These are phyloP conservation scores for Pseudogymnoascus destructans DNA, from an alignment of 2,329 filamentous ascomycete genomes.

Conservation along the genomic window DNA sequence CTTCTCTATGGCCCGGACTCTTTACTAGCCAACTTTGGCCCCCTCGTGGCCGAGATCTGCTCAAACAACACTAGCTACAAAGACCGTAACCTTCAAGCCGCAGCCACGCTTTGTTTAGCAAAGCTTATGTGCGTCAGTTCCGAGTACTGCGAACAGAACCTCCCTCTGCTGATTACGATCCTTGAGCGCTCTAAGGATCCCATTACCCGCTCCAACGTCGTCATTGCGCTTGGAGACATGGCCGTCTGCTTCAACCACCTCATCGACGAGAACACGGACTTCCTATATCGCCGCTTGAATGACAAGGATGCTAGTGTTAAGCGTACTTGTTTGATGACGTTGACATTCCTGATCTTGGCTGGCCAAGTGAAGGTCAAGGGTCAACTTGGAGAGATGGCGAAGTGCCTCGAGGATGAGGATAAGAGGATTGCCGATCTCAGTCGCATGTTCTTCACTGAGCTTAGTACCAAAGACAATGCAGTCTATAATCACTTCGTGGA, in stretches of 20 bases:
- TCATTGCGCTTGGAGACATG: conserved; percentile 96
- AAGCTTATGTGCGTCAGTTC: conserved; percentile 98
- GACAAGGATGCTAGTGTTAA: conserved; percentile 85
- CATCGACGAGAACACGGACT: conserved; percentile 98
- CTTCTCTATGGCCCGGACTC: conserved; percentile 72
- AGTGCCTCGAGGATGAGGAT: conserved; percentile 94
- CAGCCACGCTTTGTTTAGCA: conserved; percentile 84
- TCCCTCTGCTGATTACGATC: conserved; percentile 91
- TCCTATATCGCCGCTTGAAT: conserved; percentile 84
- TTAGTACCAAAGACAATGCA: conserved; percentile 95
- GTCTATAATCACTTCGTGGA: conserved; percentile 99
- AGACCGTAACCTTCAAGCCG: conserved; percentile 80
- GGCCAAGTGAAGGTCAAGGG: conserved; percentile 99
- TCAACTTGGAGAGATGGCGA: conserved; percentile 96
- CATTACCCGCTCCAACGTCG: conserved; percentile 87
- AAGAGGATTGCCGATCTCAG: conserved; percentile 87
- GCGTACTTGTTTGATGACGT: conserved; percentile 93
- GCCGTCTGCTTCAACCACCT: conserved; percentile 98
- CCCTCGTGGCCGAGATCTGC: conserved; percentile 85
- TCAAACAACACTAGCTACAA: conserved; percentile 86
- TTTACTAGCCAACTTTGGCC: conserved; percentile 79
- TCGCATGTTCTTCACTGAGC: conserved; percentile 95
- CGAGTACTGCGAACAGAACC: conserved; percentile 88
- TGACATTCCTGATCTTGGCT: conserved; percentile 92
- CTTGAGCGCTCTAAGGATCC: conserved; percentile 89